A percentile compares a stretch with the other conserved stretches of the same genome.
phyloP scores from a whole-genome alignment of 768 basidiomycete species.

The Lentinula guzmanii region DNA sequence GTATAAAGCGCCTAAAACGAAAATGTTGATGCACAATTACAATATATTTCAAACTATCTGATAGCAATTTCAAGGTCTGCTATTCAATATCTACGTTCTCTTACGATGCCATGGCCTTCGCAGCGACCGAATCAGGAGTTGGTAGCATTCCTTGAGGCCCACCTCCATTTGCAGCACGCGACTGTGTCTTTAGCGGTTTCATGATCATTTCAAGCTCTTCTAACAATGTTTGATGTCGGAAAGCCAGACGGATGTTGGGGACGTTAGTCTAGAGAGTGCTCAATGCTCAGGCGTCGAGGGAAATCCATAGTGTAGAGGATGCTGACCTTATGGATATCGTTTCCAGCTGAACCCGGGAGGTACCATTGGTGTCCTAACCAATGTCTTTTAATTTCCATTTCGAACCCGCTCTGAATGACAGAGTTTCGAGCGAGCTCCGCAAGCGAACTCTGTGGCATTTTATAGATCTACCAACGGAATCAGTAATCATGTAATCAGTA shows the following conservation, averaged over 20 bases:
- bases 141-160: not conserved
- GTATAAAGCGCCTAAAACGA: too few species aligned
- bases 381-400: slow-evolving; percentile 96
- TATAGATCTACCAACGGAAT: slow-evolving; percentile 71
- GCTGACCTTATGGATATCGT: slow-evolving; percentile 89
- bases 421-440: slow-evolving; percentile 99
- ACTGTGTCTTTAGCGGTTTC: not conserved
- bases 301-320: not conserved
- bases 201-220: slow-evolving; percentile 77
- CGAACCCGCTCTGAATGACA: slow-evolving; percentile 94
- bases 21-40: too few species aligned
- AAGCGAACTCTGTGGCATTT: slow-evolving; percentile 87
- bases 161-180: not conserved
- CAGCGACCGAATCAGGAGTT: slow-evolving; percentile 2
- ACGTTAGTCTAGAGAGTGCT: slow-evolving; percentile 77
- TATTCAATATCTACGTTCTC: not conserved
- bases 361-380: slow-evolving; percentile 96
- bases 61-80: too few species aligned
- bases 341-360: slow-evolving; percentile 86
- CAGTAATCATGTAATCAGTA: not conserved
- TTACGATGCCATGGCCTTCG: not conserved
- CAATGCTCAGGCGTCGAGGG: not conserved
- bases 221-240: slow-evolving; percentile 82
- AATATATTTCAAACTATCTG: too few species aligned
- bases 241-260: slow-evolving; percentile 85